Evolutionary conservation across 768 basidiomycete genomes (phyloP).

Genomic region (Tephrocybe sp.): DNA sequence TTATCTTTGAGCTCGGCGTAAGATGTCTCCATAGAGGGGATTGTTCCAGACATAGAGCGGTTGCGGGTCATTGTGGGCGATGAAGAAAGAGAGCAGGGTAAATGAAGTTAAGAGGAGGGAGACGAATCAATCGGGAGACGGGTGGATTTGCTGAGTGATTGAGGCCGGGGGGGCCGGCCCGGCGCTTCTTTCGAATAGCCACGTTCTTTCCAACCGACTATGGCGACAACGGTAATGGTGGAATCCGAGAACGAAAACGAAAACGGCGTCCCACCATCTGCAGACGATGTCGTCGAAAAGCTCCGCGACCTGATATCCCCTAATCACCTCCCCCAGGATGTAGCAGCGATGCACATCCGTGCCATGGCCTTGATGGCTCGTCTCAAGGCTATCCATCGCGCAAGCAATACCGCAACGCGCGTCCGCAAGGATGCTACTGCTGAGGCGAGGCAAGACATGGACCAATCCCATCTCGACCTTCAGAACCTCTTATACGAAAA

Average conservation of each 20-base stretch:
- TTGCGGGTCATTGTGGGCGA: slow-evolving; percentile 41
- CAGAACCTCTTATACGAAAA: slow-evolving; percentile 91
- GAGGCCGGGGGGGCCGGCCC: slow-evolving; percentile 11
- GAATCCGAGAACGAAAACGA: slow-evolving; percentile 23
- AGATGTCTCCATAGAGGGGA: slow-evolving; percentile 84
- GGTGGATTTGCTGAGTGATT: slow-evolving; percentile 20
- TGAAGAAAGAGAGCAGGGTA: slow-evolving; percentile 8
- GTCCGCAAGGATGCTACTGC: slow-evolving; percentile 68
- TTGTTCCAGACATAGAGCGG: slow-evolving; percentile 73
- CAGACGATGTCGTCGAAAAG: slow-evolving; percentile 57
- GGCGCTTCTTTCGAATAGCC: slow-evolving; percentile 1
- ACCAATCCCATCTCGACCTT: slow-evolving; percentile 81
- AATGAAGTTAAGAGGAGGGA: slow-evolving; percentile 17
- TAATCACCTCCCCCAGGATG: slow-evolving; percentile 41
- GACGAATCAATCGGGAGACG: slow-evolving; percentile 5
- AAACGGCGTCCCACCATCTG: slow-evolving; percentile 32
- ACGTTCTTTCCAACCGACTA: background rate
- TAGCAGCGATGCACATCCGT: slow-evolving; percentile 56
- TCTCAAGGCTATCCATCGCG: slow-evolving; percentile 77
- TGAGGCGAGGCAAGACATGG: slow-evolving; percentile 85
- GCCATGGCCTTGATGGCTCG: slow-evolving; percentile 77
- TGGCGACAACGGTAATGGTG: slow-evolving; percentile 25
- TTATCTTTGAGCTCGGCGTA: slow-evolving; percentile 80
- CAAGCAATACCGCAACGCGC: slow-evolving; percentile 70
- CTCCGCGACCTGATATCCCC: slow-evolving; percentile 64